A percentile compares a stretch with the other conserved stretches of the same genome.
phyloP scores from a whole-genome alignment of 768 basidiomycete genomes.

The Boletus vinaceobasis region DNA sequence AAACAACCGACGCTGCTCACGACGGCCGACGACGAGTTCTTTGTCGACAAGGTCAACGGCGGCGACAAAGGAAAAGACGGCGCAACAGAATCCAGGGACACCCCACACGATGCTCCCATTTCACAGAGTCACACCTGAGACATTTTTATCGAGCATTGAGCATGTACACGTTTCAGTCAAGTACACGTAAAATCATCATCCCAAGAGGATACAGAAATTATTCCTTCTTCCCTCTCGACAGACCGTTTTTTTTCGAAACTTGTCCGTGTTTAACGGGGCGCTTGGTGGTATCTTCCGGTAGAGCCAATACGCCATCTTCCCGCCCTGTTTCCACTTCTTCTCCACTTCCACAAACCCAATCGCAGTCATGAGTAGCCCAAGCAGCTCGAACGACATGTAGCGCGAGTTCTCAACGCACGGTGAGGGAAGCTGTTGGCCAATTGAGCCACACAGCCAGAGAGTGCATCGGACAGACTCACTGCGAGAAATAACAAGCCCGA shows the following conservation, averaged over 20 bases:
- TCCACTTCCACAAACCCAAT: slow-evolving; percentile 64
- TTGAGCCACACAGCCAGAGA: slow-evolving; percentile 8
- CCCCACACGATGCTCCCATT: neutral
- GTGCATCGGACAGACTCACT: slow-evolving; percentile 39
- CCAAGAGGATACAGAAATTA: slow-evolving; percentile 66
- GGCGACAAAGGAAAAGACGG: slow-evolving; percentile 9
- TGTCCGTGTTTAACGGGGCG: slow-evolving; percentile 3
- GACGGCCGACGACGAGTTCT: slow-evolving; percentile 4
- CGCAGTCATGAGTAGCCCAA: slow-evolving; percentile 53
- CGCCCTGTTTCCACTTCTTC: slow-evolving; percentile 59
- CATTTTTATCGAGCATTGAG: neutral
- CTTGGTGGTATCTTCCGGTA: slow-evolving; percentile 45
- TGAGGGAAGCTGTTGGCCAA: slow-evolving; percentile 62
- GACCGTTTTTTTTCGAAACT: slow-evolving; percentile 53
- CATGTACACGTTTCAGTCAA: neutral
- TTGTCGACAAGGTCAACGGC: slow-evolving; percentile 9
- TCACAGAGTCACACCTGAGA: slow-evolving; percentile 7
- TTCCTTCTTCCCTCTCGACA: slow-evolving; percentile 70
- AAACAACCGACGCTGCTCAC: slow-evolving; percentile 30
- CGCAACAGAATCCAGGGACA: slow-evolving; percentile 5
- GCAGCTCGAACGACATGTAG: slow-evolving; percentile 62
- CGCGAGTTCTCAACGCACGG: slow-evolving; percentile 86
- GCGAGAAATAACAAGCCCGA: slow-evolving; percentile 68
- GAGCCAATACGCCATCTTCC: slow-evolving; percentile 89
- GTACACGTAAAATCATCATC: neutral